phyloP scores from a whole-genome alignment of 208 protist genomes.

The Histomonas meleagridis region DNA sequence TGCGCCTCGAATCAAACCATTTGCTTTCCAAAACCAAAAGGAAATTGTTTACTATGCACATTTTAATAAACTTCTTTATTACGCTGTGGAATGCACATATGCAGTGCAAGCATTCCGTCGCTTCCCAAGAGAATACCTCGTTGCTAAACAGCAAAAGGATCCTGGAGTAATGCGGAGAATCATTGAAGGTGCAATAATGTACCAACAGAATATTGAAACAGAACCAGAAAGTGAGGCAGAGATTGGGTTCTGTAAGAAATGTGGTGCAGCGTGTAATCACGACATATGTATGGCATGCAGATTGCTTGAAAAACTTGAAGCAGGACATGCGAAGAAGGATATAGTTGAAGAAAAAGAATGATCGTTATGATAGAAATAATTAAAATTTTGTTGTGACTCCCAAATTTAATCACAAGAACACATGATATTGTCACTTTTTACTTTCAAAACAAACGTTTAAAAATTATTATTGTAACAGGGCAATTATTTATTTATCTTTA shows the following conservation, averaged over 20 bases:
- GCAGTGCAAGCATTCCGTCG: constrained; percentile 43
- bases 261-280: neutral
- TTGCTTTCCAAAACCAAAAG: constrained; percentile 49
- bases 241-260: neutral
- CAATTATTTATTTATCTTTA: no score
- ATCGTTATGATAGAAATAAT: no score
- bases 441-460: no score
- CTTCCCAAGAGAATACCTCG: neutral
- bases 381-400: no score
- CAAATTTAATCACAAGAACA: no score
- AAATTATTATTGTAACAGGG: no score
- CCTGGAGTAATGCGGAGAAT: constrained; percentile 3
- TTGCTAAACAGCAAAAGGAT: neutral
- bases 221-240: neutral
- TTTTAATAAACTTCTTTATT: constrained; percentile 50
- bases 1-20: constrained; percentile 43
- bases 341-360: neutral
- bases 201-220: neutral
- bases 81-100: constrained; percentile 50
- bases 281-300: neutral
- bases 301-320: neutral
- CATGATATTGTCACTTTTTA: no score
- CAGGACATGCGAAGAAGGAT: neutral
- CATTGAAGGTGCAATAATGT: neutral
- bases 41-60: constrained; percentile 54